Evolutionary conservation across 441 rosid genomes (phyloP).

Genomic region (Gossypium aridum): DNA sequence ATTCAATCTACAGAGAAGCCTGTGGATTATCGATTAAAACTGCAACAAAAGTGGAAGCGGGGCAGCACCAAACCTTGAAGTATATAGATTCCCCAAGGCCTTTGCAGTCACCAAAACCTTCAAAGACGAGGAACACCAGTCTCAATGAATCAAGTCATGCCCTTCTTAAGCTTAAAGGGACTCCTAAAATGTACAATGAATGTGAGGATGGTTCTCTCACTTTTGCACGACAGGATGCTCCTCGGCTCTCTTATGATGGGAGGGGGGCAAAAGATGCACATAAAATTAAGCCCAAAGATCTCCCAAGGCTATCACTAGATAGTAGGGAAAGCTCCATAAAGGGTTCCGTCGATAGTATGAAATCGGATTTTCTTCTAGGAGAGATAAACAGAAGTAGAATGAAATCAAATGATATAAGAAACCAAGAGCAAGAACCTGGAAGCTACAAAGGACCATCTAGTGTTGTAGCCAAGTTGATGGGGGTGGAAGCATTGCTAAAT

Average conservation of each 20-base stretch:
- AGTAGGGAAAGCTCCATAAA: conserved; percentile 57
- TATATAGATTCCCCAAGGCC: conserved; percentile 73
- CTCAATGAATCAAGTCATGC: conserved; percentile 39
- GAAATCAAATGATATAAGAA: neutral
- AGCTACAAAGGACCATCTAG: neutral
- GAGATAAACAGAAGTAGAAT: conserved; percentile 19
- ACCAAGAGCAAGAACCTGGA: neutral
- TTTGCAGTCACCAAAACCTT: conserved; percentile 37
- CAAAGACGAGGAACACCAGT: conserved; percentile 32
- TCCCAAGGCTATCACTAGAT: conserved; percentile 87
- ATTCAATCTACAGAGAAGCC: conserved; percentile 58
- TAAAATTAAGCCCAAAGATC: conserved; percentile 66
- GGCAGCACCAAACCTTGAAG: conserved; percentile 38
- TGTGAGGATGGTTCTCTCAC: conserved; percentile 3
- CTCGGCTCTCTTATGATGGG: conserved; percentile 86
- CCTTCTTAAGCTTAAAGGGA: conserved; percentile 24
- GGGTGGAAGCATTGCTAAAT: neutral
- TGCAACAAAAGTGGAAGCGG: conserved; percentile 25
- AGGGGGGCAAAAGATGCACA: conserved; percentile 44
- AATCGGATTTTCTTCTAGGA: conserved; percentile 30
- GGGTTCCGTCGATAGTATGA: conserved; percentile 35
- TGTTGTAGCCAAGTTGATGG: conserved; percentile 1
- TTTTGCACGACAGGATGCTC: conserved; percentile 43
- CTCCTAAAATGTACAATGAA: conserved; percentile 19
- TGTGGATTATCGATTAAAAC: conserved; percentile 37